Base-by-base conservation (phyloP, 768 basidiomycete genomes). In the Tylopilus sp. region DNA sequence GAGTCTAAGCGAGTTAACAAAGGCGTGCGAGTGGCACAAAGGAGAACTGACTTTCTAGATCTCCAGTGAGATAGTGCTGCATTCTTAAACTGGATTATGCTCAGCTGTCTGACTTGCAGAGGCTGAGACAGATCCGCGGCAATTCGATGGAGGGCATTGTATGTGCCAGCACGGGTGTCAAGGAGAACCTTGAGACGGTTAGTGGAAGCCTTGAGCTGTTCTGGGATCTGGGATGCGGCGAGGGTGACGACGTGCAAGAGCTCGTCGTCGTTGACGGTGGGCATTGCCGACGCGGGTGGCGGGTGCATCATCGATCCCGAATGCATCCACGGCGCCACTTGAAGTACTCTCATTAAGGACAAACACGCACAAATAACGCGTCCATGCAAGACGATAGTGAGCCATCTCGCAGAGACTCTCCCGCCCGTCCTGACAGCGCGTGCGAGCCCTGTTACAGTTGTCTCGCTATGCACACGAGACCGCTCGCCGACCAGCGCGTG, bases 71-170 rank as follows among this genome's bases (percentile, higher is more conserved):
- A 72, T 4, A 85, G 67, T 3, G 84, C 85, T 2, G 79, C 77
- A 61, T 94, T 95, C 72, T 95, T 95, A 74, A 94, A 88, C 63
- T 92, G 91, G 50, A 95, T 87, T 57, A 92, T 89, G 24, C 87
- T 84, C 66, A 89, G 88, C 59, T 88, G 81, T 37, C 92, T 83
- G 45, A 93, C 79, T 16, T 73, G 72, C 33, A 87, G 67, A 14
- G 88, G 85, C n/a, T 85, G 68, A 2, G 76, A 68, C 56, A 71
- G 73, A 59, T 83, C 78, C 26, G 82, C 75, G 22, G 89, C 87
- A 67, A 92, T 89, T 58, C 85, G 80, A 59, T 88, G 82, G 44
- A 93, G 74, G 19, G 79, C 78, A 62, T 88, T 82, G 60, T 80
- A 87, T 1, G 86, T 81, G 37, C 90, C 91, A 45, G 82, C 76